These are phyloP conservation scores for Talaromyces piceae DNA, from an alignment of 2,329 filamentous ascomycete species.

Conservation along the genomic window DNA sequence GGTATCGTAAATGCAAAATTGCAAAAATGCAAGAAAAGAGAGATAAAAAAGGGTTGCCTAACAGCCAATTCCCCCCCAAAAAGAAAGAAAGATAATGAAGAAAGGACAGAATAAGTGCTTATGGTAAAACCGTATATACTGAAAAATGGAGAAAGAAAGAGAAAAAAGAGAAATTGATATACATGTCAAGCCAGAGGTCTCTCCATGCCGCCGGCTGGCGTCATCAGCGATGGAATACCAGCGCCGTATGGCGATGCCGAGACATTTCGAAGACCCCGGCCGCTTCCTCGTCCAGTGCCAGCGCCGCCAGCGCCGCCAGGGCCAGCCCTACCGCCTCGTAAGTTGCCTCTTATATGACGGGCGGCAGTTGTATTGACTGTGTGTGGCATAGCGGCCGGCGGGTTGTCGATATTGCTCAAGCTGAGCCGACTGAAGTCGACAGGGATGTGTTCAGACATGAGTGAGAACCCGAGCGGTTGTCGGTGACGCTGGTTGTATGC, in stretches of 20 bases:
- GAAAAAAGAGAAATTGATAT: not conserved
- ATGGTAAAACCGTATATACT: not conserved
- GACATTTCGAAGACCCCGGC: conserved; percentile 15
- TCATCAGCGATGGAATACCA: conserved; percentile 19
- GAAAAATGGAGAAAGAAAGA: not conserved
- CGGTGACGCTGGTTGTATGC: conserved; percentile 16
- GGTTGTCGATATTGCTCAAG: conserved; percentile 17
- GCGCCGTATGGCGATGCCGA: conserved; percentile 20
- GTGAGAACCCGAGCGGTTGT: conserved; percentile 13
- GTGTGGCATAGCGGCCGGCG: not conserved
- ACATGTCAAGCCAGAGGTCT: conserved; percentile 27
- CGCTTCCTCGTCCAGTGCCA: conserved; percentile 5
- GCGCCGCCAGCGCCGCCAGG: not conserved
- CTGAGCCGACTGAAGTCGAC: conserved; percentile 19
- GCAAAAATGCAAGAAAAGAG: not conserved
- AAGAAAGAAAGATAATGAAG: not conserved
- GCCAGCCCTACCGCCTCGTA: not conserved
- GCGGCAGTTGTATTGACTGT: no score
- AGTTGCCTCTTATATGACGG: not conserved
- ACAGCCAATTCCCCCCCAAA: no score
- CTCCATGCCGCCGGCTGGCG: conserved; percentile 29
- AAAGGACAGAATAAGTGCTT: not conserved
- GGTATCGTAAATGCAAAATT: not conserved
- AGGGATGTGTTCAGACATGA: conserved; percentile 20
- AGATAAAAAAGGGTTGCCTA: no score